Evolutionary conservation across 78 protist species (phyloP).

Genomic region (Dictyostelium capitatum): DNA sequence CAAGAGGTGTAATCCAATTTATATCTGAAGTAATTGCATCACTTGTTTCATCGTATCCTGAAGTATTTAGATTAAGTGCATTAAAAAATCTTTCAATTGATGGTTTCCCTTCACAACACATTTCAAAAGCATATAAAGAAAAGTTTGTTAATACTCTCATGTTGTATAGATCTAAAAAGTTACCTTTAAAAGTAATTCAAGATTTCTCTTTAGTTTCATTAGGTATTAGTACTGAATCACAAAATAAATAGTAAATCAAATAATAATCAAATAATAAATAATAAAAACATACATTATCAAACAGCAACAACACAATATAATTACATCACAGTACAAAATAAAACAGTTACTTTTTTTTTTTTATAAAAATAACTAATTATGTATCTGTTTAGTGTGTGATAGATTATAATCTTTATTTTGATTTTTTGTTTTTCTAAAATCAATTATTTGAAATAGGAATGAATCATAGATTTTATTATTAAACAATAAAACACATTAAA

Average conservation of each 20-base stretch:
- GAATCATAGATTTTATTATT: too few relatives aligned
- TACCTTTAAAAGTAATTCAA: neutral
- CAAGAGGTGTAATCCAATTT: slow-evolving; percentile 4
- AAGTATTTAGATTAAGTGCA: slow-evolving; percentile 46
- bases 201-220: slow-evolving; percentile 37
- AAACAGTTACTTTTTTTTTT: neutral
- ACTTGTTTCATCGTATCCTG: slow-evolving; percentile 5
- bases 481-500: too few relatives aligned
- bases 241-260: neutral
- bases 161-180: slow-evolving; percentile 26
- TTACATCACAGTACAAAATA: too few relatives aligned
- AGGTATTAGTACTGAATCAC: slow-evolving; percentile 4
- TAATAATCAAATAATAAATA: too few relatives aligned
- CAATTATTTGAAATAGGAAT: too few relatives aligned
- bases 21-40: slow-evolving; percentile 9
- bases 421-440: too few relatives aligned
- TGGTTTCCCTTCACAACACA: slow-evolving; percentile 48
- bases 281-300: too few relatives aligned
- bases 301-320: too few relatives aligned
- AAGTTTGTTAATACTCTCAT: slow-evolving; percentile 35
- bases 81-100: slow-evolving; percentile 13
- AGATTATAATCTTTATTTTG: too few relatives aligned
- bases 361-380: too few relatives aligned
- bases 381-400: too few relatives aligned
- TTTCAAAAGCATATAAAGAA: slow-evolving; percentile 28